Percentiles rank a stretch among this genome's conserved stretches.
Evolutionary conservation across 257 asterid species (phyloP).

Genomic region (Ballota nigra): DNA sequence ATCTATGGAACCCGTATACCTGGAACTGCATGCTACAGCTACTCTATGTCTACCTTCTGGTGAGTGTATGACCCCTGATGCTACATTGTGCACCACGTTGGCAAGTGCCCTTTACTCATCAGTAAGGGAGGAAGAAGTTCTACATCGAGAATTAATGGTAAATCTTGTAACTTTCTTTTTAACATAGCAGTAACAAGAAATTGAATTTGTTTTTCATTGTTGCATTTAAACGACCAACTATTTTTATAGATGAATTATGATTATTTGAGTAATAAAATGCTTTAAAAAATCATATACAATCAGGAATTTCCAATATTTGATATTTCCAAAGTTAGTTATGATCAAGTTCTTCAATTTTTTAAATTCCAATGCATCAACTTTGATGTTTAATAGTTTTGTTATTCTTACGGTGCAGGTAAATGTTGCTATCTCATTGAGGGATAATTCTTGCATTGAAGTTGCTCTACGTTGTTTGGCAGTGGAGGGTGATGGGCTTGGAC

Average conservation of each 20-base stretch:
- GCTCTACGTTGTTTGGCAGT: slow-evolving; percentile 81
- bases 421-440: slow-evolving; percentile 55
- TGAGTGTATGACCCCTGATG: slow-evolving; percentile 83
- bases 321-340: background rate
- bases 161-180: slow-evolving; percentile 17
- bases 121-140: slow-evolving; percentile 73
- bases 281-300: background rate
- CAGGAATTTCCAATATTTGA: background rate
- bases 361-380: background rate
- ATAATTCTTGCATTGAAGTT: slow-evolving; percentile 72
- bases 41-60: slow-evolving; percentile 80
- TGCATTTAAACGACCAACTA: background rate
- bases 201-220: background rate
- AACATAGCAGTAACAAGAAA: background rate
- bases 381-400: background rate
- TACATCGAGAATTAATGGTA: slow-evolving; percentile 82
- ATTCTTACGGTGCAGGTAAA: slow-evolving; percentile 52
- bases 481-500: slow-evolving; percentile 91
- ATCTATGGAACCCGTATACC: slow-evolving; percentile 56
- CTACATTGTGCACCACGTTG: slow-evolving; percentile 78
- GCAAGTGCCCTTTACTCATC: slow-evolving; percentile 85
- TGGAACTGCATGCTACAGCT: slow-evolving; percentile 90
- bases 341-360: background rate
- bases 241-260: background rate
- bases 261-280: background rate